Conservation (phyloP, 164 flowering plant genomes). For the Vitis labrusca region DNA sequence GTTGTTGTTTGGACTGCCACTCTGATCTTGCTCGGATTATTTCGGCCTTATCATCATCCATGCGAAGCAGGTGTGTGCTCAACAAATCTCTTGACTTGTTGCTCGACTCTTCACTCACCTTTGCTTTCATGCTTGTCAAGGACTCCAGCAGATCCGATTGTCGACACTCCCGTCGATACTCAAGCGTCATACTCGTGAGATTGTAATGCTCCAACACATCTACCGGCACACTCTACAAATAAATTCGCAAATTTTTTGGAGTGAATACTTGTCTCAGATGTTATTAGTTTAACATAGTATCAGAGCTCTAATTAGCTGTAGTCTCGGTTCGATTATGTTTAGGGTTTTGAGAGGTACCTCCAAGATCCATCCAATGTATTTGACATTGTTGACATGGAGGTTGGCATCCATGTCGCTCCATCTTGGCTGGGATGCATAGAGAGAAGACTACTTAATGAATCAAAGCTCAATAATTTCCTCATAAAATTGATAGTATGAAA, state of each 20-base stretch:
- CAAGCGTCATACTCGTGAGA: slow-evolving; percentile 67
- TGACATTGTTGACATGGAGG: slow-evolving; percentile 86
- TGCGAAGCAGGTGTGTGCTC: slow-evolving; percentile 66
- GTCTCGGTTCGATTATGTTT: too few species aligned
- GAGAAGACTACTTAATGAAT: not conserved
- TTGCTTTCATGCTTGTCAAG: slow-evolving; percentile 43
- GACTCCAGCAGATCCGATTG: slow-evolving; percentile 62
- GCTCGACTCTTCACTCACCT: slow-evolving; percentile 10
- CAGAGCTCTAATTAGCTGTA: too few species aligned
- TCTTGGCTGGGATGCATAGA: slow-evolving; percentile 53
- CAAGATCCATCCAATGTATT: slow-evolving; percentile 83
- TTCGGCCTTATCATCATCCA: slow-evolving; percentile 65
- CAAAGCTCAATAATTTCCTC: not conserved
- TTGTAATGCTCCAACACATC: slow-evolving; percentile 47
- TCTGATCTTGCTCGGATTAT: slow-evolving; percentile 69
- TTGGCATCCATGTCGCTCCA: slow-evolving; percentile 87
- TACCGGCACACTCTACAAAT: slow-evolving; percentile 67
- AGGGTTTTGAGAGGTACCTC: slow-evolving; percentile 47
- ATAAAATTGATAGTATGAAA: not conserved
- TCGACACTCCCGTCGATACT: slow-evolving; percentile 71
- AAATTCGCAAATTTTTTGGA: not conserved
- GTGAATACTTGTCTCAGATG: too few species aligned
- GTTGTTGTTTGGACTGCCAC: slow-evolving; percentile 47
- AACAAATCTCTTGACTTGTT: slow-evolving; percentile 22
- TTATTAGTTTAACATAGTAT: too few species aligned